A percentile compares a stretch with the other conserved stretches of the same genome.
phyloP scores from a whole-genome alignment of 345 rosid species.

The Eutrema heterophyllum region DNA sequence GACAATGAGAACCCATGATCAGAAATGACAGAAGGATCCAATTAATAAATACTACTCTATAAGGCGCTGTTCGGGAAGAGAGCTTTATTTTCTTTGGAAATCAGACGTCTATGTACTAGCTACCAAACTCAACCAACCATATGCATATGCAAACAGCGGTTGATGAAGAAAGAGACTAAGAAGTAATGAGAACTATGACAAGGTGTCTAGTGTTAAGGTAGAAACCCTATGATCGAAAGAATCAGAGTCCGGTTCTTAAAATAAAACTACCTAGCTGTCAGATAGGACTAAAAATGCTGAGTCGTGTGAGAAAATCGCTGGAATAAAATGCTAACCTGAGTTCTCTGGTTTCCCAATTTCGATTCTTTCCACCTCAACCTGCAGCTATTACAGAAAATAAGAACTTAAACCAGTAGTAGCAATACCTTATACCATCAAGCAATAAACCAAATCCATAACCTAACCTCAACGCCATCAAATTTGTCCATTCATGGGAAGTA shows the following conservation, averaged over 20 bases:
- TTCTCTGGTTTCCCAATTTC: slow-evolving; percentile 47
- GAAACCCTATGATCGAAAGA: neutral
- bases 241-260: neutral
- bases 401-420: neutral
- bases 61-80: neutral
- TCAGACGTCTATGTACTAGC: neutral
- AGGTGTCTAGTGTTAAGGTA: neutral
- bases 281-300: neutral
- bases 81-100: neutral
- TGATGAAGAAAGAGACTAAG: neutral
- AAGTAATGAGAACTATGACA: neutral
- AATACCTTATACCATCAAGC: neutral
- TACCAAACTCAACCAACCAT: neutral
- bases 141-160: neutral
- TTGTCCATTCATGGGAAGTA: neutral
- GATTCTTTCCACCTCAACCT: slow-evolving; percentile 82
- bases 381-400: neutral
- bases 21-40: neutral
- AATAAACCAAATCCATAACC: neutral
- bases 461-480: neutral
- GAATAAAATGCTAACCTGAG: slow-evolving; percentile 26
- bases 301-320: neutral
- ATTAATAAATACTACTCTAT: neutral
- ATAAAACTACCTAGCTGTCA: neutral
- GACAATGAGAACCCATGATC: neutral